phyloP scores from a whole-genome alignment of 176 grass and related monocot genomes.

The Themeda triandra region DNA sequence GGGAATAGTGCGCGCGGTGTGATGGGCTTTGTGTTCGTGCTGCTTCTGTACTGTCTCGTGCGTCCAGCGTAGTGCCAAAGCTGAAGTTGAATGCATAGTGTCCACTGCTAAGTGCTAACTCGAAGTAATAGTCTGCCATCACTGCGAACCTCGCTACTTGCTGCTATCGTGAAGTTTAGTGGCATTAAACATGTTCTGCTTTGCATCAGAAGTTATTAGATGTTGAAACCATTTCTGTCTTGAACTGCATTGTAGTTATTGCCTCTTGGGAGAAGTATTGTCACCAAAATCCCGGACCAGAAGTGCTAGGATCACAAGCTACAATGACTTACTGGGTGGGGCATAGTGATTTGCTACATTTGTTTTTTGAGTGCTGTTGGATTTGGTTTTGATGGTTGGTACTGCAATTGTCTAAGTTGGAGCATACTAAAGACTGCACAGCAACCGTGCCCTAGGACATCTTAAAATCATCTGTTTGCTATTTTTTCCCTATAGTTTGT shows the following conservation, averaged over 20 bases:
- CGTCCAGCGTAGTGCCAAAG: conserved; percentile 4
- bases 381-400: background rate
- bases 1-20: background rate
- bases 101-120: background rate
- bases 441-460: background rate
- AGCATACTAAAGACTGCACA: background rate
- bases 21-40: background rate
- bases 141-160: background rate
- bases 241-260: background rate
- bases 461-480: background rate
- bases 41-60: background rate
- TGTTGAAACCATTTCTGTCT: background rate
- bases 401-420: background rate
- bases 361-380: background rate
- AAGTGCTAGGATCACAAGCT: background rate
- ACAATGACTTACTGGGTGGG: background rate
- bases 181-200: background rate
- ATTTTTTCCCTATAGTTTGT: background rate
- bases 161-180: background rate
- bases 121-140: background rate
- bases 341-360: background rate
- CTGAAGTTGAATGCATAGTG: background rate
- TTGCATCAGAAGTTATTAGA: background rate
- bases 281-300: background rate
- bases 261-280: background rate